Evolutionary conservation across 2,329 filamentous ascomycete genomes (phyloP).

Genomic region (Aspergillus piperis): DNA sequence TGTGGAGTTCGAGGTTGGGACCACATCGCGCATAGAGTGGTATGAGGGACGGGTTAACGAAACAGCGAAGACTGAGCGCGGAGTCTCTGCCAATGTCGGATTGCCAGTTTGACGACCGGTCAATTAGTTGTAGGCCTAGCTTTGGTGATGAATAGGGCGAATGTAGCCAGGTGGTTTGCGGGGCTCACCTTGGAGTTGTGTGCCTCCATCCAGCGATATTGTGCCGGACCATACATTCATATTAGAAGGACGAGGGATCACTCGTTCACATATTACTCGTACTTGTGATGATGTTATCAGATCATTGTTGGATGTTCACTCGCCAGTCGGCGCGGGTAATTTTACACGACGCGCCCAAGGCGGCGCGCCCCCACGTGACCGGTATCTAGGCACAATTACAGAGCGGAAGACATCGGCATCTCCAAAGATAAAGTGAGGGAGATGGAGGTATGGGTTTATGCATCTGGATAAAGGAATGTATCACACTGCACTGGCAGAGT

Average conservation of each 20-base stretch:
- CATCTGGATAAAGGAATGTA: background rate
- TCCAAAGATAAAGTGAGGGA: background rate
- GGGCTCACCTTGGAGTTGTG: conserved; percentile 34
- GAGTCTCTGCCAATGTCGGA: conserved; percentile 37
- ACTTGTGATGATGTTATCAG: background rate
- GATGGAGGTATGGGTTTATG: background rate
- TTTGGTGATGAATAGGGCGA: conserved; percentile 17
- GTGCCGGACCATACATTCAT: conserved; percentile 44
- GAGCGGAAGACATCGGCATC: conserved; percentile 4
- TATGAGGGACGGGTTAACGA: conserved; percentile 44
- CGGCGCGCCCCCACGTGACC: conserved; percentile 7
- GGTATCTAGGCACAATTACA: background rate
- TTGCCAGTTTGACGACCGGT: conserved; percentile 35
- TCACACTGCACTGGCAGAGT: conserved; percentile 8
- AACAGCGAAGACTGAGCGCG: conserved; percentile 35
- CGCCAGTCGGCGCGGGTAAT: conserved; percentile 2
- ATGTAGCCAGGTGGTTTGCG: conserved; percentile 8
- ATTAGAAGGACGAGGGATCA: conserved; percentile 12
- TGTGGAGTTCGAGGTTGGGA: conserved; percentile 44
- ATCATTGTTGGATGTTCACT: background rate
- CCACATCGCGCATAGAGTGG: conserved; percentile 44
- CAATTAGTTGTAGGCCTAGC: conserved; percentile 38
- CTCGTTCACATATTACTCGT: conserved; percentile 16
- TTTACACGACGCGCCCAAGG: conserved; percentile 8
- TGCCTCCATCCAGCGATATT: conserved; percentile 30